Conservation (phyloP, 495 filamentous ascomycete genomes). For the Patellaria atrata region DNA sequence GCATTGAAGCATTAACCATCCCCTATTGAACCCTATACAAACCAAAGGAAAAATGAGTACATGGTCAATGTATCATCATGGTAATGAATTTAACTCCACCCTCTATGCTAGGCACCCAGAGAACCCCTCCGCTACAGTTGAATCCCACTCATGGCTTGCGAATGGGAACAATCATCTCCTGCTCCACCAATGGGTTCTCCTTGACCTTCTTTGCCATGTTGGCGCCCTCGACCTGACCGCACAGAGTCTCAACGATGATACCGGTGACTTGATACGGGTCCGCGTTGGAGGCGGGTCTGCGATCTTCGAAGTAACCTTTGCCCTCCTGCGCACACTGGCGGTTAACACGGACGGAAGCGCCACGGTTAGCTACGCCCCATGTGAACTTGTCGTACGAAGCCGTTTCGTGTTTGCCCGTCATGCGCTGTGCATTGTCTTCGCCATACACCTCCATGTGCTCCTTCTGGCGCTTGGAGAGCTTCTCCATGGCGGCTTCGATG, state of each 20-base stretch:
- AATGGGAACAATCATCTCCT: conserved; percentile 21
- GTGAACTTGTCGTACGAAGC: conserved; percentile 85
- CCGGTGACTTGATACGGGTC: conserved; percentile 95
- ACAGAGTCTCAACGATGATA: conserved; percentile 72
- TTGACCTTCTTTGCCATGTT: conserved; percentile 22
- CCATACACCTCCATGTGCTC: conserved; percentile 98
- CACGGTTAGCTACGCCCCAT: conserved; percentile 93
- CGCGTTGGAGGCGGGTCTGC: conserved; percentile 86
- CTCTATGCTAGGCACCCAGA: too few relatives aligned
- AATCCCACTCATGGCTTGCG: conserved; percentile 20
- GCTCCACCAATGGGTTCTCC: conserved; percentile 13
- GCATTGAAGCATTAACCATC: too few relatives aligned
- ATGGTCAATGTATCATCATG: too few relatives aligned
- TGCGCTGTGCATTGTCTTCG: conserved; percentile 79
- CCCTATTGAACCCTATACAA: too few relatives aligned
- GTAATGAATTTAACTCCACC: too few relatives aligned
- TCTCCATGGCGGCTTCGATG: conserved; percentile 77
- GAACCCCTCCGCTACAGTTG: too few relatives aligned
- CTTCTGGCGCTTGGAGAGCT: conserved; percentile 72
- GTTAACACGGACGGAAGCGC: conserved; percentile 85
- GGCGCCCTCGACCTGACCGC: conserved; percentile 28
- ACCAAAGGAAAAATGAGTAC: too few relatives aligned
- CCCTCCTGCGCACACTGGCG: conserved; percentile 80
- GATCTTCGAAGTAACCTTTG: conserved; percentile 97
- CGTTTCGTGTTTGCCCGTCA: conserved; percentile 94